Evolutionary conservation across 2,329 filamentous ascomycete genomes (phyloP).

Genomic region (Venturia oleaginea): DNA sequence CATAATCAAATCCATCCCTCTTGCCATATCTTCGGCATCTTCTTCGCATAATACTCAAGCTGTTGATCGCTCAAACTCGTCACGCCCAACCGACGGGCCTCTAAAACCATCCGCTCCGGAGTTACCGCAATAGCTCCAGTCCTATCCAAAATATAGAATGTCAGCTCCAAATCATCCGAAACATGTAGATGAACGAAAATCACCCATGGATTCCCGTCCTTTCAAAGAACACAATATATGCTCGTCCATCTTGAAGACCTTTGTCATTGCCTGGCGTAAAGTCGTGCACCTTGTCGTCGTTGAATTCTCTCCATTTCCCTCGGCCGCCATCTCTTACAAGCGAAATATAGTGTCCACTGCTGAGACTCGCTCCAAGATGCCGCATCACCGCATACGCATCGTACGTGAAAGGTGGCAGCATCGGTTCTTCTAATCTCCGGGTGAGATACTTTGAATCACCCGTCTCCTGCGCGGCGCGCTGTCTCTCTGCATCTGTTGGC

Average conservation of each 20-base stretch:
- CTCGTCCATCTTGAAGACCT: constrained; percentile 51
- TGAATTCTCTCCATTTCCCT: constrained; percentile 52
- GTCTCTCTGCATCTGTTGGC: constrained; percentile 29
- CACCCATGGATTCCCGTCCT: constrained; percentile 4
- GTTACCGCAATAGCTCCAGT: neutral
- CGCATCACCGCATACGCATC: constrained; percentile 79
- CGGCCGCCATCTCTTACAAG: constrained; percentile 44
- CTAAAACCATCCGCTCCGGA: neutral
- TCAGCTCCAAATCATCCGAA: neutral
- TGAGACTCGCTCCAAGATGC: constrained; percentile 59
- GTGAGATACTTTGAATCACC: constrained; percentile 19
- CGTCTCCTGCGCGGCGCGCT: constrained; percentile 25
- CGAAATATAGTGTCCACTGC: constrained; percentile 72
- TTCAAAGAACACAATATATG: constrained; percentile 58
- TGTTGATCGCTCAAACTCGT: neutral
- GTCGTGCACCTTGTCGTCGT: constrained; percentile 35
- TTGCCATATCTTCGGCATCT: neutral
- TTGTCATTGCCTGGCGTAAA: constrained; percentile 48
- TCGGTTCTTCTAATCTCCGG: constrained; percentile 26
- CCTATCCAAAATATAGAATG: neutral
- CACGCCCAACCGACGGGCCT: neutral
- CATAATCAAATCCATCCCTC: neutral
- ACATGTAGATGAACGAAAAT: neutral
- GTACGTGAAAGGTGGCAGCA: constrained; percentile 59
- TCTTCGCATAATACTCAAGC: neutral